Evolutionary conservation across 2,329 filamentous ascomycete species (phyloP).

Genomic region (Penicillium griseofulvum): DNA sequence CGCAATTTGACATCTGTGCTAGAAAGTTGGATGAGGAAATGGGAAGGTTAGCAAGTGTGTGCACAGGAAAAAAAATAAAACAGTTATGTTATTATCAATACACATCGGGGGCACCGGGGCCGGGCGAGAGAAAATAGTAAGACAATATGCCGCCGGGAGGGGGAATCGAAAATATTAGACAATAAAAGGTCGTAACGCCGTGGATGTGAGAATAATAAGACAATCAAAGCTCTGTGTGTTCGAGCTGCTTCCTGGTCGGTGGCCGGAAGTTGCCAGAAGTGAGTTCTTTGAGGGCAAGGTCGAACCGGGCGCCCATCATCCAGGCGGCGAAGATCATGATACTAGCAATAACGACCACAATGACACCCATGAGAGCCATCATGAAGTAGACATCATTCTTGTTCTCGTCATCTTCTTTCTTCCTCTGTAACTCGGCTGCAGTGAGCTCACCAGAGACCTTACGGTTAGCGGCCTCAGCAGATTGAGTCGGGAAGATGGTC

Average conservation of each 20-base stretch:
- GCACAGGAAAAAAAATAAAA: constrained; percentile 9
- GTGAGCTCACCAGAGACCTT: constrained; percentile 53
- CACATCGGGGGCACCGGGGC: constrained; percentile 26
- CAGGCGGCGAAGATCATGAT: constrained; percentile 79
- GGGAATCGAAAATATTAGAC: constrained; percentile 26
- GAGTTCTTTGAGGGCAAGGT: constrained; percentile 62
- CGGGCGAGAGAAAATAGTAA: constrained; percentile 22
- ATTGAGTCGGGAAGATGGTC: constrained; percentile 82
- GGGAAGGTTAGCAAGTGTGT: neutral
- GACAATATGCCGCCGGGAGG: constrained; percentile 29
- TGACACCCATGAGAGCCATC: constrained; percentile 64
- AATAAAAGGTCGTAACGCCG: constrained; percentile 33
- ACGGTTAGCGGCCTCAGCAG: constrained; percentile 57
- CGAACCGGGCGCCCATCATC: constrained; percentile 78
- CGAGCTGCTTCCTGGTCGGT: constrained; percentile 24
- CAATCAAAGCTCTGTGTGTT: constrained; percentile 43
- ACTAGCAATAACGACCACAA: constrained; percentile 70
- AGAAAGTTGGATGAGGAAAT: constrained; percentile 15
- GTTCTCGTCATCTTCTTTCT: constrained; percentile 48
- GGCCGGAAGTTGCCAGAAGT: constrained; percentile 48
- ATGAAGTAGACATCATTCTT: constrained; percentile 62
- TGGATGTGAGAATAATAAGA: constrained; percentile 15
- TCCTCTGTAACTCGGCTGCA: constrained; percentile 57
- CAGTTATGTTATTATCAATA: constrained; percentile 34
- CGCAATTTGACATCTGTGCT: constrained; percentile 99